Evolutionary conservation across 768 basidiomycete genomes (phyloP), one percentile per base, ranked within the genome.

Genomic region (Pulveroboletus sp.): DNA sequence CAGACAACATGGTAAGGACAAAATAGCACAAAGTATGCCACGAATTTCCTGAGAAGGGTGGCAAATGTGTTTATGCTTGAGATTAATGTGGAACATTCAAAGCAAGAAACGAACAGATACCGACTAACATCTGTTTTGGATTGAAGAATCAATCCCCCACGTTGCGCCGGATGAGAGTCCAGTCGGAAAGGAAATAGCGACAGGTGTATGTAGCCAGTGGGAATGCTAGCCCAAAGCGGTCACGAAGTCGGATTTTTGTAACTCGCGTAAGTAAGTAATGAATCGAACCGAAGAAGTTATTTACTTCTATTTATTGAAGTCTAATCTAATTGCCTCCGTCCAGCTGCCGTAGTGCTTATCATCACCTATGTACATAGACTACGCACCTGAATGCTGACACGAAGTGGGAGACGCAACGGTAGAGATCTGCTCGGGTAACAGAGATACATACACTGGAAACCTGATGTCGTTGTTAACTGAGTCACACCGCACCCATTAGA

Each of bases 301-400:
- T 64, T 64, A 44, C 41, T 31, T 37, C 23, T 67, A 44, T 64
- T 64, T 59, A 43, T 67, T 67, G 56, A 61, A 61, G 55, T 59
- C 43, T 59, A 63, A 56, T 54, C 24, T 20, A 39, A 48, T 31
- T 57, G 55, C 53, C 47, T 50, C 60, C 60, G 52, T 36, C 36
- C 32, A 43, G 50, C 37, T 41, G 16, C 12, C 24, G 13, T 31
- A 19, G n/a, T 8, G 3, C 27, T 29, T 29, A 29, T 6, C 27
- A 13, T 36, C 30, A 51, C 39, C 42, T 42, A 50, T n/a, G n/a
- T n/a, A n/a, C n/a, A n/a, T n/a, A n/a, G n/a, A n/a, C n/a, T n/a
- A n/a, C n/a, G n/a, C n/a, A n/a, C n/a, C n/a, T n/a, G n/a, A n/a
- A n/a, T n/a, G n/a, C n/a, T n/a, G n/a, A n/a, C n/a, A n/a, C n/a